phyloP scores from a whole-genome alignment of 2,329 filamentous ascomycete genomes.

The Exutisphaerella laricina region DNA sequence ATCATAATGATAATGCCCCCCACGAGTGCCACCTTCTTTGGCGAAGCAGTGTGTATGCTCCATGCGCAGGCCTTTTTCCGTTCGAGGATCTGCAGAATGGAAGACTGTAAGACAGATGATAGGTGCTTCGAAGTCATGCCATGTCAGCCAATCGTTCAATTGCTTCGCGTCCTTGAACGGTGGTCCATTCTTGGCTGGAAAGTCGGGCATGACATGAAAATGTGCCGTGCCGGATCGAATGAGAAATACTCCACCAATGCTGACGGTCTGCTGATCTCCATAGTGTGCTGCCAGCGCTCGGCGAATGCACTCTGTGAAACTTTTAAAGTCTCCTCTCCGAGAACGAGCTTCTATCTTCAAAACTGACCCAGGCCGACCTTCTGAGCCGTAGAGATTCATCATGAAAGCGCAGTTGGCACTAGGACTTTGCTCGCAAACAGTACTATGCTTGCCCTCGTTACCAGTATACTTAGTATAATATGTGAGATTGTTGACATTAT shows the following conservation, averaged over 20 bases:
- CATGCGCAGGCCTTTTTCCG: conserved; percentile 28
- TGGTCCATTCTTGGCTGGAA: conserved; percentile 20
- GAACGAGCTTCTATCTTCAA: conserved; percentile 27
- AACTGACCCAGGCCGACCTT: conserved; percentile 23
- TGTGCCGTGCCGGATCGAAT: conserved; percentile 25
- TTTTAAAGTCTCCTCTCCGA: conserved; percentile 22
- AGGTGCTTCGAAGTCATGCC: conserved; percentile 28
- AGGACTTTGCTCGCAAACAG: conserved; percentile 19
- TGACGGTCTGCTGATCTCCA: conserved; percentile 22
- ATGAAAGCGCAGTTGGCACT: conserved; percentile 29
- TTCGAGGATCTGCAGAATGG: conserved; percentile 27
- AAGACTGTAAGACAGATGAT: conserved; percentile 30
- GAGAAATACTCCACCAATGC: conserved; percentile 28
- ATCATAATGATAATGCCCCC: conserved; percentile 32
- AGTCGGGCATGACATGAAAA: conserved; percentile 32
- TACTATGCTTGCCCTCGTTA: conserved; percentile 37
- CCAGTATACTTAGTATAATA: conserved; percentile 40
- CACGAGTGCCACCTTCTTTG: conserved; percentile 21
- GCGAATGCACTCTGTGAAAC: conserved; percentile 29
- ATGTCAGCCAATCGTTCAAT: conserved; percentile 29
- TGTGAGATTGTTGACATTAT: conserved; percentile 23
- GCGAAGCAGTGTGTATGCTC: conserved; percentile 32
- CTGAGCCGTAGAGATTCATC: conserved; percentile 29
- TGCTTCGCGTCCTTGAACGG: conserved; percentile 25
- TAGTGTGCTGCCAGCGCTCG: conserved; percentile 19